Evolutionary conservation across 306 rosid genomes (phyloP).

Genomic region (Canavalia gladiata): DNA sequence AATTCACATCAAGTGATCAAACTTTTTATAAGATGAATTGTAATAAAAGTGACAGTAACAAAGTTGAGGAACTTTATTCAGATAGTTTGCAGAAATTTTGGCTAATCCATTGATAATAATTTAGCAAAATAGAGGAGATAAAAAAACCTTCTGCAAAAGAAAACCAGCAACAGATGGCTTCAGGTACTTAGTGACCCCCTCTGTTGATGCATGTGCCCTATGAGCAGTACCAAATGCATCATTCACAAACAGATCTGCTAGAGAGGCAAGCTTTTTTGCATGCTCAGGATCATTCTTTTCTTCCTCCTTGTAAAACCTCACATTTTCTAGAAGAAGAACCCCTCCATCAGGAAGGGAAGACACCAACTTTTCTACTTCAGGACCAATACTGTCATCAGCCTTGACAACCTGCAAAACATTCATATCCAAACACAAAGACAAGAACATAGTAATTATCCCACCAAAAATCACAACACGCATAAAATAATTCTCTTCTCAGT

Average conservation of each 20-base stretch:
- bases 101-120: constrained; percentile 16
- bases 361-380: constrained; percentile 90
- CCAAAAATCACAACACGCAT: constrained; percentile 5
- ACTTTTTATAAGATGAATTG: constrained; percentile 17
- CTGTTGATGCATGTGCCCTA: constrained; percentile 99
- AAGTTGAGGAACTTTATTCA: constrained; percentile 19
- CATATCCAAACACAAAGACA: constrained; percentile 41
- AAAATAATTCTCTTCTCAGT: neutral
- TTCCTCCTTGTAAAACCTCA: constrained; percentile 98
- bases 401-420: constrained; percentile 73
- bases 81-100: constrained; percentile 6
- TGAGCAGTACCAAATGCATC: constrained; percentile 99
- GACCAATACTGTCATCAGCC: constrained; percentile 95
- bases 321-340: constrained; percentile 96
- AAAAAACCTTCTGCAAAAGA: constrained; percentile 91
- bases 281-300: constrained; percentile 96
- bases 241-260: constrained; percentile 93
- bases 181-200: constrained; percentile 96
- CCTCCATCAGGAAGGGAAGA: constrained; percentile 90
- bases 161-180: constrained; percentile 99
- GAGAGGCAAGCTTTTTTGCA: constrained; percentile 93
- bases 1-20: constrained; percentile 19
- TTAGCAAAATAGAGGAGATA: constrained; percentile 2
- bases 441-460: constrained; percentile 34
- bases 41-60: neutral